phyloP scores from a whole-genome alignment of 1,284 basidiomycete genomes.

The Singerocomus rubriflavus region DNA sequence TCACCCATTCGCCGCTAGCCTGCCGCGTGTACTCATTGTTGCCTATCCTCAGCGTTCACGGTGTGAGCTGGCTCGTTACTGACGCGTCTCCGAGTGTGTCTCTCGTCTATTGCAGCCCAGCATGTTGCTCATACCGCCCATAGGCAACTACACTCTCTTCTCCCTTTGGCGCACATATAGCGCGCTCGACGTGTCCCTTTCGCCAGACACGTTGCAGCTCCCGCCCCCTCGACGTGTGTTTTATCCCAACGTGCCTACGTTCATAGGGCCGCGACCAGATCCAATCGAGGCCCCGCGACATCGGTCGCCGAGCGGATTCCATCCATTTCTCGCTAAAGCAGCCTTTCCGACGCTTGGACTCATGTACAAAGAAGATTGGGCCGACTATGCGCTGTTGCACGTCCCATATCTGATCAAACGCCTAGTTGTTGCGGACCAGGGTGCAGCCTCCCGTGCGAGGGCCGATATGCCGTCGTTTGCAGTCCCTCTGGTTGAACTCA shows the following conservation, averaged over 20 bases:
- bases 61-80: slow-evolving; percentile 54
- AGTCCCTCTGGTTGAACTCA: slow-evolving; percentile 58
- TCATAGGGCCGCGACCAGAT: slow-evolving; percentile 50
- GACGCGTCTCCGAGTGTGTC: slow-evolving; percentile 47
- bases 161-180: slow-evolving; percentile 79
- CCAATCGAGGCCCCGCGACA: slow-evolving; percentile 44
- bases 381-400: slow-evolving; percentile 64
- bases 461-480: slow-evolving; percentile 42
- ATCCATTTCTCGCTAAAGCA: slow-evolving; percentile 60
- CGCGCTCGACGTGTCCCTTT: slow-evolving; percentile 58
- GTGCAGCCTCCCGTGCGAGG: slow-evolving; percentile 51
- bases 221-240: slow-evolving; percentile 70
- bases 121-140: slow-evolving; percentile 3
- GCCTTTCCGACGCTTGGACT: slow-evolving; percentile 70
- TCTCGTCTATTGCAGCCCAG: not conserved
- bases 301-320: slow-evolving; percentile 55
- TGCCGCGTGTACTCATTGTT: not conserved
- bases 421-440: slow-evolving; percentile 71
- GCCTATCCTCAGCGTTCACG: slow-evolving; percentile 42
- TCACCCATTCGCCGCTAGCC: not conserved
- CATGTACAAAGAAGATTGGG: slow-evolving; percentile 73
- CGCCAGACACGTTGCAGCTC: slow-evolving; percentile 49
- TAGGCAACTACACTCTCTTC: slow-evolving; percentile 72
- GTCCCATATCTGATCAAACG: slow-evolving; percentile 74
- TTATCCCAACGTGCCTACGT: slow-evolving; percentile 62